Conservation (phyloP, 2,329 filamentous ascomycete genomes). For the Aspergillus luchuensis region DNA sequence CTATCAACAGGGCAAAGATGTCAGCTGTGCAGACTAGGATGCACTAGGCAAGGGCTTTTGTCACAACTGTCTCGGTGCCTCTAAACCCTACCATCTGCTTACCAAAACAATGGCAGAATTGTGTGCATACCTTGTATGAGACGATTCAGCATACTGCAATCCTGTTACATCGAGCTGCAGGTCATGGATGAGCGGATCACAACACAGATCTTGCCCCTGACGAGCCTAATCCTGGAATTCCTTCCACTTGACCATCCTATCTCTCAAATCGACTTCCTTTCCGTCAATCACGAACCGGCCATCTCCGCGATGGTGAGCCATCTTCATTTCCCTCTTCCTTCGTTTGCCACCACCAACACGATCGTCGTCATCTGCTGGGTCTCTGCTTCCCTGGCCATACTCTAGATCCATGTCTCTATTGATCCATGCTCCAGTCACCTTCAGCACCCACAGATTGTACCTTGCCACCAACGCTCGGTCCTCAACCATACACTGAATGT, state of each 20-base stretch:
- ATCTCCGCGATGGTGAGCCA: constrained; percentile 9
- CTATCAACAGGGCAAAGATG: neutral
- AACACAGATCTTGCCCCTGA: neutral
- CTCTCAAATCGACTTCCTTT: constrained; percentile 1
- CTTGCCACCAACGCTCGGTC: constrained; percentile 8
- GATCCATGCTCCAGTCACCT: constrained; percentile 3
- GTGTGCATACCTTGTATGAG: neutral
- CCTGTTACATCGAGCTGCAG: constrained; percentile 1
- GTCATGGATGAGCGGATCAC: neutral
- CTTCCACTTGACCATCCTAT: constrained; percentile 9
- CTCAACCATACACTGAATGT: constrained; percentile 7
- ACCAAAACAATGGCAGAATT: neutral
- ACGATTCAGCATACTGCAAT: neutral
- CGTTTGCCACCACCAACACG: constrained; percentile 2
- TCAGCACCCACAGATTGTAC: constrained; percentile 6
- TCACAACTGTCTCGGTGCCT: neutral
- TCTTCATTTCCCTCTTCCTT: constrained; percentile 7
- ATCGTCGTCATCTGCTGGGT: neutral
- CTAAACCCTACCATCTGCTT: neutral
- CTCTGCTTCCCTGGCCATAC: constrained; percentile 1
- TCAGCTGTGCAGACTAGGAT: neutral
- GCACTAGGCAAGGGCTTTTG: neutral
- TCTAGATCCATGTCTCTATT: constrained; percentile 6
- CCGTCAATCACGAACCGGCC: constrained; percentile 8
- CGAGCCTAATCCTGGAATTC: constrained; percentile 7